These are phyloP conservation scores for Coniferiporia sulphurascens DNA, from an alignment of 1,284 basidiomycete genomes.

Conservation along the genomic window DNA sequence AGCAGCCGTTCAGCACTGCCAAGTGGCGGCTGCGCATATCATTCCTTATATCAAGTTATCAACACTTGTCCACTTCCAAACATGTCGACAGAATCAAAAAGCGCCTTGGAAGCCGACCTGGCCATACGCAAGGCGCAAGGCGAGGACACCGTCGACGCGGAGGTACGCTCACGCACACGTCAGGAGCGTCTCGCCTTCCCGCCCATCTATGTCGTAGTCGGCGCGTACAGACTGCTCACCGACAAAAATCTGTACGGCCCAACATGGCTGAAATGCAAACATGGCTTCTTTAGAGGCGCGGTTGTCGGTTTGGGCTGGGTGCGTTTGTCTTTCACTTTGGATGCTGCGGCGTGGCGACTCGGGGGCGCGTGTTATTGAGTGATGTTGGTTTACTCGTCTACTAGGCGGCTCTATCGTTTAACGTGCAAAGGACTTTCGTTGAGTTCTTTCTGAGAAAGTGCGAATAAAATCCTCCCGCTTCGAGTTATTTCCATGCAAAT, in stretches of 20 bases:
- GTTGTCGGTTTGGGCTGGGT: slow-evolving; percentile 67
- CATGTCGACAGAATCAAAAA: slow-evolving; percentile 3
- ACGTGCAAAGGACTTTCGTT: slow-evolving; percentile 59
- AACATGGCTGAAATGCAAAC: slow-evolving; percentile 72
- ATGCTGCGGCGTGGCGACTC: not conserved
- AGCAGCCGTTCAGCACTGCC: not conserved
- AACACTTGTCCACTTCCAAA: not conserved
- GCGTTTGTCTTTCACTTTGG: slow-evolving; percentile 20
- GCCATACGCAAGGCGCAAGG: not conserved
- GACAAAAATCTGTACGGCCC: slow-evolving; percentile 61
- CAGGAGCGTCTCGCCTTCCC: slow-evolving; percentile 56
- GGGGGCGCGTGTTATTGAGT: not conserved
- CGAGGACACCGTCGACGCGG: not conserved
- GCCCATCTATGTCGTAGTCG: slow-evolving; percentile 71
- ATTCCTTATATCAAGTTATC: not conserved
- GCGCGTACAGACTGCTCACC: slow-evolving; percentile 65
- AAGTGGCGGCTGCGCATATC: not conserved
- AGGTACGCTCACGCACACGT: not conserved
- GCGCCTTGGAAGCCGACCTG: not conserved
- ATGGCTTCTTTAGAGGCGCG: slow-evolving; percentile 58
- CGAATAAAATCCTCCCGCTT: slow-evolving; percentile 23
- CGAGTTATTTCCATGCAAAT: not conserved
- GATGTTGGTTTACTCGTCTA: slow-evolving; percentile 25
- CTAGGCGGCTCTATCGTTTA: slow-evolving; percentile 59
- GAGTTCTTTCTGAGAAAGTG: slow-evolving; percentile 58